A percentile compares a stretch with the other conserved stretches of the same genome.
These are phyloP conservation scores for Tremella fuciformis DNA, from an alignment of 768 basidiomycete genomes.

Conservation along the genomic window DNA sequence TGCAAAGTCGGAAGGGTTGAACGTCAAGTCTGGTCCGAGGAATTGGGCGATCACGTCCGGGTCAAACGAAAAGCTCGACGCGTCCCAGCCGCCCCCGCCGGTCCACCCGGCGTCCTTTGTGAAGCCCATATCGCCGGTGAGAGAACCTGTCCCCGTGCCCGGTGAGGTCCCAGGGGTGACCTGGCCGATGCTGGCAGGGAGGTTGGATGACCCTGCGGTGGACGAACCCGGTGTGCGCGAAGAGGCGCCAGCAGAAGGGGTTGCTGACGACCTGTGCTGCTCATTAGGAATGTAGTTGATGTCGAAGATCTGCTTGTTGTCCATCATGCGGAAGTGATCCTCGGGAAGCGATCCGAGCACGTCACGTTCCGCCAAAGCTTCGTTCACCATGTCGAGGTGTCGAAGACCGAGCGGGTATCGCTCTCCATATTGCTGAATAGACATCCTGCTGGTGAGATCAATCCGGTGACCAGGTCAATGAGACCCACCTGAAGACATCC, in stretches of 20 bases:
- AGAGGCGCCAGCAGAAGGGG: too few species aligned
- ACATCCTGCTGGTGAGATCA: slow-evolving; percentile 18
- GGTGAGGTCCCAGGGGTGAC: too few species aligned
- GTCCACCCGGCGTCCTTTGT: too few species aligned
- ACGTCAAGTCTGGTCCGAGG: neutral
- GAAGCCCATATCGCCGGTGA: too few species aligned
- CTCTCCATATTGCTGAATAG: slow-evolving; percentile 31
- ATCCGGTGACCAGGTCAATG: neutral
- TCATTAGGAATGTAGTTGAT: too few species aligned
- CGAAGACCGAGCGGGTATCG: slow-evolving; percentile 29
- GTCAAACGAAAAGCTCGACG: slow-evolving; percentile 5
- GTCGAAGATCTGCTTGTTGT: too few species aligned
- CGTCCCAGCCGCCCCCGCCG: neutral
- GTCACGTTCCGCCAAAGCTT: neutral
- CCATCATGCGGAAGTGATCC: too few species aligned
- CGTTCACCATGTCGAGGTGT: slow-evolving; percentile 13
- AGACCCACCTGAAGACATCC: slow-evolving; percentile 42
- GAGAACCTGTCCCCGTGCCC: too few species aligned
- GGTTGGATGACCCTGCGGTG: too few species aligned
- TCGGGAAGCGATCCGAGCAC: neutral
- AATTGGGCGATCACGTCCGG: neutral
- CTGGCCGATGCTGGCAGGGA: too few species aligned
- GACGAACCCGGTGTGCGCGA: too few species aligned
- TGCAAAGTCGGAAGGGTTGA: neutral
- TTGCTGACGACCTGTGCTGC: too few species aligned